phyloP scores from a whole-genome alignment of 2,329 filamentous ascomycete species.

The Aspergillus neoniger region DNA sequence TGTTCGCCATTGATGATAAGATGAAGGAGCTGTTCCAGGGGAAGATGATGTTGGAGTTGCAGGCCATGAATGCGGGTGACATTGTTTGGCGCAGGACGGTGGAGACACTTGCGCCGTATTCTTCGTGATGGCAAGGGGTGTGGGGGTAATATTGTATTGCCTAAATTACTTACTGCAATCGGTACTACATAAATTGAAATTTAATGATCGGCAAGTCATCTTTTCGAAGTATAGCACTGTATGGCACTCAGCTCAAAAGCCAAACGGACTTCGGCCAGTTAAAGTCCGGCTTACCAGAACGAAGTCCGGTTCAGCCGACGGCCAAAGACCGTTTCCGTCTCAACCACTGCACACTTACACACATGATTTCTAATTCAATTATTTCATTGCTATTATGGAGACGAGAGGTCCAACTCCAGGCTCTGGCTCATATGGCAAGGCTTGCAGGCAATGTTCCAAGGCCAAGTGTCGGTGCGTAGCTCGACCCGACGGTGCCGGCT shows the following conservation, averaged over 20 bases:
- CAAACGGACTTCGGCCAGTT: not conserved
- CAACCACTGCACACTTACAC: not conserved
- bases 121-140: not conserved
- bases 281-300: not conserved
- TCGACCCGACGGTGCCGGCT: not conserved
- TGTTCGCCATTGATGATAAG: not conserved
- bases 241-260: too few relatives aligned
- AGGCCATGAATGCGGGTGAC: not conserved
- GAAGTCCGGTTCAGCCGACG: not conserved
- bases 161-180: too few relatives aligned
- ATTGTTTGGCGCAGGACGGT: not conserved
- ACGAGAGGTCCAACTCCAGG: conserved; percentile 1
- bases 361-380: not conserved
- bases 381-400: not conserved
- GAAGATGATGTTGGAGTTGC: not conserved
- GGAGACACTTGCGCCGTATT: conserved; percentile 4
- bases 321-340: conserved; percentile 1
- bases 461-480: conserved; percentile 1
- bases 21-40: not conserved
- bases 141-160: too few relatives aligned
- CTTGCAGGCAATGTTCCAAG: not conserved
- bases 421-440: conserved; percentile 4
- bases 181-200: too few relatives aligned
- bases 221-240: too few relatives aligned
- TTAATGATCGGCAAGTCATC: too few relatives aligned